Conservation (phyloP, 2,329 filamentous ascomycete genomes). For the Eurotiales sp. region DNA sequence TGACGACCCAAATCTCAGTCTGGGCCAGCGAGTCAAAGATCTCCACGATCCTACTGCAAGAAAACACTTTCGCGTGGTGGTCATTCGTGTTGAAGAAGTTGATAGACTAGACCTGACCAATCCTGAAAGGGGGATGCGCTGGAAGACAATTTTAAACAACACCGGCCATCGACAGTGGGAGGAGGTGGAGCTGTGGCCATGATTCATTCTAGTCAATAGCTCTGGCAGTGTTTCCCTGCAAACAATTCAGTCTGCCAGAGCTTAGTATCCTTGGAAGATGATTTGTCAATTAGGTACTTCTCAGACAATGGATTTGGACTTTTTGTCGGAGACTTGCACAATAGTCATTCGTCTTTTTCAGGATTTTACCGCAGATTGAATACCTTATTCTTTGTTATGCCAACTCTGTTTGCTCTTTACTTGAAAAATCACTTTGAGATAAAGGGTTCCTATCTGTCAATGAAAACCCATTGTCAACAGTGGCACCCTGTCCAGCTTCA, state of each 20-base stretch:
- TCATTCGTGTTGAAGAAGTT: conserved; percentile 76
- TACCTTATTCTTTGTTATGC: not conserved
- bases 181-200: conserved; percentile 65
- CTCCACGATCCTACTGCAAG: conserved; percentile 67
- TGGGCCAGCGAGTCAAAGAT: conserved; percentile 65
- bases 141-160: conserved; percentile 61
- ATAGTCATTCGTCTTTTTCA: not conserved
- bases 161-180: conserved; percentile 66
- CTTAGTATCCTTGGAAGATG: too few species aligned
- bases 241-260: not conserved
- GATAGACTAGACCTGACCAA: conserved; percentile 71
- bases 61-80: conserved; percentile 77
- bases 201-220: conserved; percentile 15
- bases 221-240: not conserved
- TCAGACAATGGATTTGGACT: not conserved
- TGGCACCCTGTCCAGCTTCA: too few species aligned
- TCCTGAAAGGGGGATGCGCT: conserved; percentile 59
- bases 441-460: too few species aligned
- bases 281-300: not conserved
- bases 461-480: too few species aligned
- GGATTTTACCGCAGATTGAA: not conserved
- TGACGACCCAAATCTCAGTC: conserved; percentile 40
- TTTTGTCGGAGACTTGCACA: not conserved
- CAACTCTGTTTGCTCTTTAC: too few species aligned
- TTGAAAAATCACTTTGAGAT: too few species aligned